Evolutionary conservation across 306 rosid genomes (phyloP).

Genomic region (Psophocarpus tetragonolobus): DNA sequence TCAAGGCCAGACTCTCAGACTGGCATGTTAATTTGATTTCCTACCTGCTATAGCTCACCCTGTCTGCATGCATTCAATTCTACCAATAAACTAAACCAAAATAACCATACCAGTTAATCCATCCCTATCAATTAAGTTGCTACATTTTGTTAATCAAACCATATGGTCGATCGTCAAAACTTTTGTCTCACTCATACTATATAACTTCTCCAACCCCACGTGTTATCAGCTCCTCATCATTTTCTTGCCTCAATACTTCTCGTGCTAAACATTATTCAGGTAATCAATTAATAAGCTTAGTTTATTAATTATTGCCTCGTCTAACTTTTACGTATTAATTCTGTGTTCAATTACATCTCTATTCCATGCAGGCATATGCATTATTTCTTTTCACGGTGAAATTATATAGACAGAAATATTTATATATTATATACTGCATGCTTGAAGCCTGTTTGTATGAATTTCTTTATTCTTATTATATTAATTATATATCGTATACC

Average conservation of each 20-base stretch:
- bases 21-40: neutral
- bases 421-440: too few relatives aligned
- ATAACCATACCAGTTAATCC: neutral
- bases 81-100: slow-evolving; percentile 2
- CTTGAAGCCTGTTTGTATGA: too few relatives aligned
- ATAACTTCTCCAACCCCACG: slow-evolving; percentile 32
- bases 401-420: too few relatives aligned
- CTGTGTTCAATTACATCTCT: neutral
- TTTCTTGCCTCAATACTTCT: neutral
- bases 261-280: slow-evolving; percentile 13
- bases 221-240: slow-evolving; percentile 8
- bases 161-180: neutral
- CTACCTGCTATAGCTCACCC: neutral
- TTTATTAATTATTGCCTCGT: neutral
- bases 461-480: too few relatives aligned
- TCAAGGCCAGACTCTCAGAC: neutral
- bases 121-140: slow-evolving; percentile 35
- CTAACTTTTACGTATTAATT: neutral
- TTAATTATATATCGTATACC: too few relatives aligned
- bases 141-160: slow-evolving; percentile 14
- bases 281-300: neutral
- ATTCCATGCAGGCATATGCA: neutral
- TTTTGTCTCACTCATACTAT: slow-evolving; percentile 28
- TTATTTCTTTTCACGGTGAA: neutral
- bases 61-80: neutral